Base-by-base conservation (phyloP, 805 yeast genomes). In the Kodamaea nitidulidarum region DNA sequence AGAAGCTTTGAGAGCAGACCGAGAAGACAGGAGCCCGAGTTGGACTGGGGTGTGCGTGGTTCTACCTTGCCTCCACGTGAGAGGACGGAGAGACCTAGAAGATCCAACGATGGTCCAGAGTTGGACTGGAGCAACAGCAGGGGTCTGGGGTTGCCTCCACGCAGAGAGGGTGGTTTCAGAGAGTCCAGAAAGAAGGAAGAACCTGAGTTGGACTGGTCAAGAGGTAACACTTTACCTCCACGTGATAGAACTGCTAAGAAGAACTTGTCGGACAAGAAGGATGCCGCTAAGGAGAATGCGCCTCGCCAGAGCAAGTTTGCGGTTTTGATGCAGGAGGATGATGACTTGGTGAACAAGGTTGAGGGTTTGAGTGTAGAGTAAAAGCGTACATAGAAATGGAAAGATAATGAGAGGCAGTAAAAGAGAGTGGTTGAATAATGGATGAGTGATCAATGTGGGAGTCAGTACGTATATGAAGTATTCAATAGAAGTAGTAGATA, bases 41-140 rank as follows among this genome's bases (percentile, higher is more conserved):
- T 79, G 39, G 87, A 83, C 60, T 80, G 87, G 80, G 65, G 71
- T 39, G 77, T 71, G 33, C 65, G 78, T 55, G 43, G 46, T 27
- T 41, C 52, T 16, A 51, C 54, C 8, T 55, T 58, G 40, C 66
- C 67, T 36, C 57, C 68, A 32, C 60, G 68, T 52, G 76, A 70
- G 51, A 62, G 65, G 55, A 46, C 51, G 44, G 50, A 46, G 56
- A 58, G 58, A 46, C 41, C 46, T 25, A 45, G 44, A 42, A 43
- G 50, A 42, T 27, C 48, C 52, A 47, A 52, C 33, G 56, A 55
- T 34, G 72, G 63, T 42, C 66, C 67, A 9, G 70, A 67, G 24
- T 56, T 67, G 39, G 71, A 67, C 51, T 67, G 73, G 73, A 55
- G 65, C 31, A 32, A 61, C 51, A 73, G 67, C 49, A 67, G 60